Conservation (phyloP, 129 eudicot genomes). For the Oenanthe sinensis region DNA sequence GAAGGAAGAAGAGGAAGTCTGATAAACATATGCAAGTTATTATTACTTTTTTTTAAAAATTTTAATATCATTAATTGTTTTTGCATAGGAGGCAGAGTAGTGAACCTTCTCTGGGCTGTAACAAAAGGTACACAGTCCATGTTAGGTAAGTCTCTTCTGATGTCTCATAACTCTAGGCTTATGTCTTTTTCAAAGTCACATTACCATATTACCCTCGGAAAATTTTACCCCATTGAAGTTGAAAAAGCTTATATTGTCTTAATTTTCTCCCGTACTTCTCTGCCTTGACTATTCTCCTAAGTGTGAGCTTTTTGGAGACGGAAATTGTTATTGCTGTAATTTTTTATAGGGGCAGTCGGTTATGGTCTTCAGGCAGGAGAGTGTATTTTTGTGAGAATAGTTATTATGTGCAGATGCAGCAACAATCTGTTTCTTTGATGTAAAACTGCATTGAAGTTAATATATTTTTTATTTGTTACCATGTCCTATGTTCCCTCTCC, state of each 20-base stretch:
- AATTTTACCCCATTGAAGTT: not conserved
- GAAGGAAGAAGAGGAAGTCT: slow-evolving; percentile 4
- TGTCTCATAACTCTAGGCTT: slow-evolving; percentile 6
- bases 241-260: not conserved
- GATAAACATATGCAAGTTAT: slow-evolving; percentile 13
- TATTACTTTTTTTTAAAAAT: slow-evolving; percentile 11
- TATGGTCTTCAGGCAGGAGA: not conserved
- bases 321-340: not conserved
- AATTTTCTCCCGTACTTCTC: not conserved
- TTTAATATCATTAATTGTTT: slow-evolving; percentile 23
- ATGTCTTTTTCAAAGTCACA: not conserved
- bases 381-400: not conserved
- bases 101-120: not conserved
- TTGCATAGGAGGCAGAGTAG: slow-evolving; percentile 9
- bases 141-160: slow-evolving; percentile 6
- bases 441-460: not conserved
- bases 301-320: not conserved
- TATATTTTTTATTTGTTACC: not conserved
- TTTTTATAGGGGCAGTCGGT: not conserved
- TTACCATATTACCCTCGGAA: not conserved
- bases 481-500: not conserved
- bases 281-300: not conserved
- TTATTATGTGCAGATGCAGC: not conserved
- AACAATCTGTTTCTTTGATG: not conserved
- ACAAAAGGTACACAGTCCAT: slow-evolving; percentile 9